Base-by-base conservation (phyloP, 2,329 filamentous ascomycete genomes). In the Colletotrichum filicis region DNA sequence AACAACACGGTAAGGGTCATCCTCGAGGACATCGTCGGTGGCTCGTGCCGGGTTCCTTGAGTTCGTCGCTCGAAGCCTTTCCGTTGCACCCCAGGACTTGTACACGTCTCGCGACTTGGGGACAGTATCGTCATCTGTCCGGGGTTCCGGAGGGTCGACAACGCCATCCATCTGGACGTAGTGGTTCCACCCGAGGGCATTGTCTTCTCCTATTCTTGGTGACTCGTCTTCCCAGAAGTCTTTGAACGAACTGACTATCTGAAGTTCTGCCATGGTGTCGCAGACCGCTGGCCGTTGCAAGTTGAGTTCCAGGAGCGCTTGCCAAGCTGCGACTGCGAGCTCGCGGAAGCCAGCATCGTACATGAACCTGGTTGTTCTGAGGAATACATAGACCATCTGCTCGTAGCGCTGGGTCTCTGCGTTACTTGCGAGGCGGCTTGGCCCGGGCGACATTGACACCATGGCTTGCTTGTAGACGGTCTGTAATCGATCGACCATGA, bases 151-250 rank as follows among this genome's bases (percentile, higher is more conserved):
- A 2, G 84, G 78, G 37, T 88, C 85, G 19, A 79, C 79, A 70
- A 79, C 72, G 16, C 78, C 82, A 1, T 72, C 79, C 19, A 76
- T 78, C n/a, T 80, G 78, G 16, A 84, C 81, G 75, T 87, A 91
- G n/a, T 84, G 78, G 2, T 78, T 80, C 95, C 95, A 98, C 1
- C 95, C 95, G 74, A 87, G 85, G 3, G 94, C 92, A 2, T 85
- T 86, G 1, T 83, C 78, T 76, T 98, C 96, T 11, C 96, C 96
- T 66, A 98, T 88, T 6, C 96, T 90, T 0, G 93, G 86, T 0
- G 91, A 87, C 79, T 98, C 96, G 69, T 91, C 94, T 72, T 98
- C 95, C 97, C 97, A 98, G 75, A 97, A 98, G 2, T 92, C 87
- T 60, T 89, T 85, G 74, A 98, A 93, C 0, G 79, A 78, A 2